Evolutionary conservation across 306 rosid species (phyloP).

Genomic region (Prinsepia uniflora): DNA sequence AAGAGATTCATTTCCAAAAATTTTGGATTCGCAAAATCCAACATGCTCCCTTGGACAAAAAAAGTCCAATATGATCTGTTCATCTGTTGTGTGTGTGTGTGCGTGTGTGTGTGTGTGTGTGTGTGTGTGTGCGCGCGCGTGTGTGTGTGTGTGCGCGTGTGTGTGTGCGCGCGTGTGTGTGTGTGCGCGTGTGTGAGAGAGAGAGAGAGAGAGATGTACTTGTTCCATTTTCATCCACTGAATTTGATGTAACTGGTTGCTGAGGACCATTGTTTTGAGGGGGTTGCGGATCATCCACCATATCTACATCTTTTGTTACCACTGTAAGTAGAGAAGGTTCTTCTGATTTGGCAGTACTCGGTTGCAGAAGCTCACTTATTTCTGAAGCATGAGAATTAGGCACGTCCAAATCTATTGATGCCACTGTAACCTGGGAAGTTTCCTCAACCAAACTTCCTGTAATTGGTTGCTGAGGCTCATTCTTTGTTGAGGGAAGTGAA

Average conservation of each 20-base stretch:
- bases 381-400: slow-evolving; percentile 33
- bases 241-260: slow-evolving; percentile 37
- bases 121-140: no score
- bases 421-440: slow-evolving; percentile 31
- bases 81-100: no score
- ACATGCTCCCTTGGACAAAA: neutral
- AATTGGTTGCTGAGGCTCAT: slow-evolving; percentile 39
- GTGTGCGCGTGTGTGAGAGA: neutral
- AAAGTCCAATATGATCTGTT: neutral
- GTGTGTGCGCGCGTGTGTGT: no score
- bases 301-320: slow-evolving; percentile 43
- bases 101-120: neutral
- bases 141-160: neutral
- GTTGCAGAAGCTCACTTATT: slow-evolving; percentile 22
- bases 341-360: slow-evolving; percentile 27
- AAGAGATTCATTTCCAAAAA: neutral
- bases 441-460: slow-evolving; percentile 35
- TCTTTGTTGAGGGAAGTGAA: slow-evolving; percentile 35
- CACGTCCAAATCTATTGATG: slow-evolving; percentile 31
- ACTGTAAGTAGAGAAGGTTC: slow-evolving; percentile 36
- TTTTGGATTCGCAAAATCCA: neutral
- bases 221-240: slow-evolving; percentile 40
- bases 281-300: slow-evolving; percentile 36
- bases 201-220: slow-evolving; percentile 28
- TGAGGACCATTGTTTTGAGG: slow-evolving; percentile 35